Conservation (phyloP, 2,329 filamentous ascomycete genomes). For the Lizonia empirigonia region DNA sequence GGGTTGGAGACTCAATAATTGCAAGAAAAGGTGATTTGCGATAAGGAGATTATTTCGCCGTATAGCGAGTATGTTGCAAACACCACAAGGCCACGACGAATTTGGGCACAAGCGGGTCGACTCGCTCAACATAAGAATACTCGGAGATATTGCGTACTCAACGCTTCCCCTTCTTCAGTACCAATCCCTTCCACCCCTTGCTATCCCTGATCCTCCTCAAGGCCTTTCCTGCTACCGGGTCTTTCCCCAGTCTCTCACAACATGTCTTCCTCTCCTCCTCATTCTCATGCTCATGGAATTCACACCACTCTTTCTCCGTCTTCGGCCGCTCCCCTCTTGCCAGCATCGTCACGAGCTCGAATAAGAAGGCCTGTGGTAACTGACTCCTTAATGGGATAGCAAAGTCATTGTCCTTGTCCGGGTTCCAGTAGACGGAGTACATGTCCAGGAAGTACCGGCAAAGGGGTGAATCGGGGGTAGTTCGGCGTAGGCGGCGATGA, state of each 20-base stretch:
- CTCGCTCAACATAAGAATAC: not conserved
- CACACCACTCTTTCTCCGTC: conserved; percentile 46
- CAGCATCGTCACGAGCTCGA: conserved; percentile 42
- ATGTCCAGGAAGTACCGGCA: conserved; percentile 46
- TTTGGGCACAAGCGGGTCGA: no score
- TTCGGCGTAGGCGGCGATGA: conserved; percentile 42
- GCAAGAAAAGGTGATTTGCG: no score
- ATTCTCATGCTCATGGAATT: conserved; percentile 45
- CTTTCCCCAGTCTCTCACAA: conserved; percentile 39
- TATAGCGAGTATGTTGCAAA: no score
- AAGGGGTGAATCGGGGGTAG: conserved; percentile 39
- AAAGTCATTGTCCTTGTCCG: conserved; percentile 41
- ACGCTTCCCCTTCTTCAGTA: conserved; percentile 46
- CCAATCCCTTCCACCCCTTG: conserved; percentile 46
- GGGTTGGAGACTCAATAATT: no score
- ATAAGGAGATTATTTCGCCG: no score
- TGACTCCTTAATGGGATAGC: conserved; percentile 40
- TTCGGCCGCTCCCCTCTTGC: conserved; percentile 43
- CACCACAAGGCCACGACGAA: no score
- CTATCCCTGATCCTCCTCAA: conserved; percentile 42
- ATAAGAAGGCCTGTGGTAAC: conserved; percentile 43
- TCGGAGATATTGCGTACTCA: conserved; percentile 5
- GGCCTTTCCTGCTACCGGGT: conserved; percentile 38
- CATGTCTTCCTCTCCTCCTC: conserved; percentile 43
- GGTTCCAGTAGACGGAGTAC: conserved; percentile 47